These are phyloP conservation scores for Mucor racemosus DNA, from an alignment of 371 early-diverging fungal species.

Conservation along the genomic window DNA sequence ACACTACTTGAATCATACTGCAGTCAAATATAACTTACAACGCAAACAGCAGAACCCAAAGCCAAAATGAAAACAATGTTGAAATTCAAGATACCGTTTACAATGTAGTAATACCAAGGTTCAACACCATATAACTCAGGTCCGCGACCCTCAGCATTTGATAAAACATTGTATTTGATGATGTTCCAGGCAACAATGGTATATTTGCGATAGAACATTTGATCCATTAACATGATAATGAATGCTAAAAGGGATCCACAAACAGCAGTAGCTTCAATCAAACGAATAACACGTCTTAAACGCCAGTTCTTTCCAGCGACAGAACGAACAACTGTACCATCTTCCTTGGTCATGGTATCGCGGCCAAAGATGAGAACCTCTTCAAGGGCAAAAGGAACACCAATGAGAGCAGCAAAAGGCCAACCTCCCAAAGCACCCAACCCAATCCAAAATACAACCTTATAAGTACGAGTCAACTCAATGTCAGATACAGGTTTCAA, in stretches of 20 bases:
- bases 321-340: conserved; percentile 36
- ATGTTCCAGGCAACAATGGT: conserved; percentile 85
- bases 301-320: conserved; percentile 45
- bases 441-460: conserved; percentile 65
- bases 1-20: conserved; percentile 43
- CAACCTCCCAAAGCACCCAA: conserved; percentile 83
- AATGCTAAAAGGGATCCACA: conserved; percentile 40
- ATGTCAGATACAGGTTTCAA: conserved; percentile 57
- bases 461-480: conserved; percentile 52
- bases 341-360: conserved; percentile 33
- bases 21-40: conserved; percentile 24
- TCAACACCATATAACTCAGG: conserved; percentile 92
- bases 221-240: conserved; percentile 74
- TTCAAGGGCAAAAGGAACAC: conserved; percentile 80
- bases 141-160: conserved; percentile 62
- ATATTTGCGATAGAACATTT: conserved; percentile 71
- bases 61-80: conserved; percentile 80
- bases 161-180: conserved; percentile 90
- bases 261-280: conserved; percentile 37
- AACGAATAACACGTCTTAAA: conserved; percentile 48
- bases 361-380: conserved; percentile 65
- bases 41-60: conserved; percentile 60
- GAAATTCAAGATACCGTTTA: conserved; percentile 90
- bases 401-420: conserved; percentile 86
- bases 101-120: conserved; percentile 90